These are phyloP conservation scores for Tetraselmis striata DNA, from an alignment of 139 green algal species.

Conservation along the genomic window DNA sequence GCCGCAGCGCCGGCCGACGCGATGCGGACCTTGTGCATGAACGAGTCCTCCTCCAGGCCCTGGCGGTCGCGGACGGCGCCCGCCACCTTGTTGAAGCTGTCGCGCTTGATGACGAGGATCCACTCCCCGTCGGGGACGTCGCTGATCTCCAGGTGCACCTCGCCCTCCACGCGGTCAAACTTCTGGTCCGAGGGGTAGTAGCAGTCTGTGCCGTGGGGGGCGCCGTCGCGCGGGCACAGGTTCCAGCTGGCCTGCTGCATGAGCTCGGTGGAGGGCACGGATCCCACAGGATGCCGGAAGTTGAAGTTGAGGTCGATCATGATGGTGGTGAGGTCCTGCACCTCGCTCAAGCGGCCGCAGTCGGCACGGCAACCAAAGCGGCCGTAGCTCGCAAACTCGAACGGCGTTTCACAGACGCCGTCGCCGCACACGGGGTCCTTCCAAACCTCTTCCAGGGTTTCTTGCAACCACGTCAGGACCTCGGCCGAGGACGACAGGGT, in stretches of 20 bases:
- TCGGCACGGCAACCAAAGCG: constrained; percentile 77
- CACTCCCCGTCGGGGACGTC: constrained; percentile 66
- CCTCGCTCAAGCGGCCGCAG: constrained; percentile 65
- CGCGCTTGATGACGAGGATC: constrained; percentile 58
- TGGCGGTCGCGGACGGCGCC: constrained; percentile 44
- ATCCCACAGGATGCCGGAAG: constrained; percentile 60
- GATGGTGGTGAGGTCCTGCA: constrained; percentile 60
- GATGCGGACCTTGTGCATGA: neutral
- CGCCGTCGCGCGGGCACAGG: constrained; percentile 54
- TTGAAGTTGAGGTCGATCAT: constrained; percentile 66
- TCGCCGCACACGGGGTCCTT: constrained; percentile 74
- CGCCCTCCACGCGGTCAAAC: constrained; percentile 44
- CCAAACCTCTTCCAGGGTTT: constrained; percentile 52
- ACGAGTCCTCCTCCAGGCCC: neutral
- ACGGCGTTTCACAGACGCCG: constrained; percentile 68
- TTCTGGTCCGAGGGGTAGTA: constrained; percentile 59
- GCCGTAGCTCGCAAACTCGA: constrained; percentile 75
- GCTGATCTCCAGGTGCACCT: constrained; percentile 32
- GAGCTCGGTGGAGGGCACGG: constrained; percentile 57
- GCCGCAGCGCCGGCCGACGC: too few relatives aligned
- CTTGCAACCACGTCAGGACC: neutral
- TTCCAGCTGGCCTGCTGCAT: constrained; percentile 71
- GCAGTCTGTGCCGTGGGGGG: constrained; percentile 46
- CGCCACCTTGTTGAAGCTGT: constrained; percentile 70
- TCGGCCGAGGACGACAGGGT: neutral